phyloP scores from a whole-genome alignment of 768 basidiomycete species.

The Agrocybe chaxingu region DNA sequence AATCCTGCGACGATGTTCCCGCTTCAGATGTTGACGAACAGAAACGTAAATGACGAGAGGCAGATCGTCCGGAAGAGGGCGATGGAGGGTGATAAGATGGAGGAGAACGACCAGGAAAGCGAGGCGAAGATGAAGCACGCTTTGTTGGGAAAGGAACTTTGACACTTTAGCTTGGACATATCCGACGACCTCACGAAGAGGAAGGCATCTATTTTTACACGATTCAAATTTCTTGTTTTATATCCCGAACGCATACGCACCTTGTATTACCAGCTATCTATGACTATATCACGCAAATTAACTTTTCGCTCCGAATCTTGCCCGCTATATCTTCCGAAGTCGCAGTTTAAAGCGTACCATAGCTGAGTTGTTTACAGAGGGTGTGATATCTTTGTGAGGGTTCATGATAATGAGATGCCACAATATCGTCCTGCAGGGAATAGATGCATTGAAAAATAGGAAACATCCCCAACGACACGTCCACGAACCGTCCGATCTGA shows the following conservation, averaged over 20 bases:
- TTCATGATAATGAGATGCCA: constrained; percentile 71
- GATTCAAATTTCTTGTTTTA: neutral
- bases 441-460: constrained; percentile 4
- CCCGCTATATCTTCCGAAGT: constrained; percentile 45
- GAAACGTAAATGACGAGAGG: neutral
- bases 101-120: constrained; percentile 1
- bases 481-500: constrained; percentile 55
- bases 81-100: neutral
- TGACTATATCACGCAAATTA: neutral
- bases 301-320: neutral
- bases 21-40: constrained; percentile 10
- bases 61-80: constrained; percentile 12
- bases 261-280: neutral
- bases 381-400: constrained; percentile 72
- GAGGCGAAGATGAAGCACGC: constrained; percentile 3
- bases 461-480: constrained; percentile 29
- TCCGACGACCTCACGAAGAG: no score
- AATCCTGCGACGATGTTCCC: constrained; percentile 10
- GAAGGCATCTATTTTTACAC: neutral
- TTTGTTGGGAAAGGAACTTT: no score
- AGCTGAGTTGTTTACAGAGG: constrained; percentile 77
- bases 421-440: constrained; percentile 59
- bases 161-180: no score
- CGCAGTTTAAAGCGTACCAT: constrained; percentile 66
- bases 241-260: neutral